Evolutionary conservation across 345 rosid genomes (phyloP), one percentile per base, ranked within the genome.

Genomic region (Physaria fendleri): DNA sequence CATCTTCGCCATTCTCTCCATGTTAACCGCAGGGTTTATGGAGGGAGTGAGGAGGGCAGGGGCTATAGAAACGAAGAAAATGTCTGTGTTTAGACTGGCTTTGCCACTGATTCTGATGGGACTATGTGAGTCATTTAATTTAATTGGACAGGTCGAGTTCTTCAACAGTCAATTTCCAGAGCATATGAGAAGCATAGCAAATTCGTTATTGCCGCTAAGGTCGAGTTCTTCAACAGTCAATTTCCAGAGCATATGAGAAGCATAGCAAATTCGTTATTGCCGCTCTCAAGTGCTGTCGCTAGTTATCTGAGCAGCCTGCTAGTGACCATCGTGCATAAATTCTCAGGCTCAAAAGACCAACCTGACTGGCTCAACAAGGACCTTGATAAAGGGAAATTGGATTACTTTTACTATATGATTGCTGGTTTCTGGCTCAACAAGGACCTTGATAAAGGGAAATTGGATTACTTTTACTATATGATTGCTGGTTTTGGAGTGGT

Each of bases 211-310:
- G n/a, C n/a, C n/a, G n/a, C n/a, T n/a, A n/a, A 66, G 41, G 74
- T 84, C 4, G 90, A 87, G 58, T 87, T 84, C n/a, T 78, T 73
- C 72, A 83, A 82, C 73, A 63, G 51, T 35, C 78, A 80, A 40
- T 78, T 82, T 21, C 95, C 91, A 0, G 80, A 87, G 12, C 79
- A 74, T 41, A 82, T 87, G 95, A 77, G 53, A 64, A 87, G 90
- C 63, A 56, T 82, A 3, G 84, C 60, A 0, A 82, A 79, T 24
- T 65, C 88, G 11, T 59, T 87, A 1, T 41, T 81, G 56, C 77
- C 63, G 22, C 74, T 76, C 22, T 71, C 86, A 4, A 27, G 77
- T 6, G 80, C 68, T 0, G 71, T 63, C 5, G 33, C 83, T 0
- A 74, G 43, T 27, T 84, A 82, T 58, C 34, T 81, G 8, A 72